These are phyloP conservation scores for Boletellus sp. DNA, from an alignment of 768 basidiomycete genomes.

Conservation along the genomic window DNA sequence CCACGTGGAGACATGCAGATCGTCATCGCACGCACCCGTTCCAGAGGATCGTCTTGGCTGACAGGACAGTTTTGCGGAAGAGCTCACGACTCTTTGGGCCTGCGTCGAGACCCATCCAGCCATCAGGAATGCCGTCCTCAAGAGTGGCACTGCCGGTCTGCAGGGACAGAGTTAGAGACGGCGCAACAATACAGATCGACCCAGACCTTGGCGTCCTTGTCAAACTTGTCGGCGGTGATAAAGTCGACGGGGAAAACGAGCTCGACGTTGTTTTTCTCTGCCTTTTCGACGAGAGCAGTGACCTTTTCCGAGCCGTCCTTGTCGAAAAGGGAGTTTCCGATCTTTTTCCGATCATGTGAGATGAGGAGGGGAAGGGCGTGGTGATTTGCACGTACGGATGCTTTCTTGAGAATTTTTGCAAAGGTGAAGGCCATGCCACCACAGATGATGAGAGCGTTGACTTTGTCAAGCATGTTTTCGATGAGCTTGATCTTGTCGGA, in stretches of 20 bases:
- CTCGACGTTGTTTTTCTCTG: slow-evolving; percentile 87
- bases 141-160: slow-evolving; percentile 78
- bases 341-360: slow-evolving; percentile 39
- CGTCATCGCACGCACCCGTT: slow-evolving; percentile 64
- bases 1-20: neutral
- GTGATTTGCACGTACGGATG: slow-evolving; percentile 47
- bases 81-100: slow-evolving; percentile 80
- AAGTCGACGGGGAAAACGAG: slow-evolving; percentile 95
- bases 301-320: slow-evolving; percentile 86
- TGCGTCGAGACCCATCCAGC: slow-evolving; percentile 93
- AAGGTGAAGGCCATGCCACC: slow-evolving; percentile 99
- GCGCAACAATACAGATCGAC: neutral
- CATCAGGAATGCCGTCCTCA: slow-evolving; percentile 81
- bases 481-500: slow-evolving; percentile 99
- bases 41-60: slow-evolving; percentile 96
- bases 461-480: slow-evolving; percentile 99
- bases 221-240: slow-evolving; percentile 92
- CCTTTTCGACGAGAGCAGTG: slow-evolving; percentile 78
- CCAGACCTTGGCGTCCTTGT: slow-evolving; percentile 79
- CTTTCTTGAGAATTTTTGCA: slow-evolving; percentile 85
- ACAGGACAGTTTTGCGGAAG: slow-evolving; percentile 75
- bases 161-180: slow-evolving; percentile 5
- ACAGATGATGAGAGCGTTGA: slow-evolving; percentile 92
- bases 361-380: neutral
- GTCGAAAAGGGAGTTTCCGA: slow-evolving; percentile 94